Percentiles rank a stretch among this genome's conserved stretches.
These are phyloP conservation scores for Zygoascus bituminiphila DNA, from an alignment of 805 yeast species.

Conservation along the genomic window DNA sequence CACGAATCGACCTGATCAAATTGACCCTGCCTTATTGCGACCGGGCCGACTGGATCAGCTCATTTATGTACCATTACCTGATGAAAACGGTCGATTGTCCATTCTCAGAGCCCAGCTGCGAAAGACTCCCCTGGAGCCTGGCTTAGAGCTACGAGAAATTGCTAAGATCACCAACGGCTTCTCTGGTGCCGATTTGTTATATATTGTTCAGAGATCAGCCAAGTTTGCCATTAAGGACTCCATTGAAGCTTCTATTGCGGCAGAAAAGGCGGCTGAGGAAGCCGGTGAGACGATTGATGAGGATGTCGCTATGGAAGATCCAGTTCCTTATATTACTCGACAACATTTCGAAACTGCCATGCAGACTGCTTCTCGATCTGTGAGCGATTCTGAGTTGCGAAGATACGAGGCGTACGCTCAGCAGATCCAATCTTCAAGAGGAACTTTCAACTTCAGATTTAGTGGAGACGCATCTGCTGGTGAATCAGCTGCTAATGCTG, in stretches of 20 bases:
- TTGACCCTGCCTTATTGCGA: conserved; percentile 96
- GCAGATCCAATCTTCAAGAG: conserved; percentile 92
- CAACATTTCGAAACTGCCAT: conserved; percentile 97
- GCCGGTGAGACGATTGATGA: conserved; percentile 31
- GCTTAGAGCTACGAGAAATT: conserved; percentile 77
- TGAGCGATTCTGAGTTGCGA: conserved; percentile 93
- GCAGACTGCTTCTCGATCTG: conserved; percentile 98
- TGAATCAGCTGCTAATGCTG: conserved; percentile 33
- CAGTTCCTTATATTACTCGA: conserved; percentile 91
- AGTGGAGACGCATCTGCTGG: conserved; percentile 39
- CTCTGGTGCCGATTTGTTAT: conserved; percentile 97
- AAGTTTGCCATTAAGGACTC: conserved; percentile 97
- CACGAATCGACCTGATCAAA: conserved; percentile 98
- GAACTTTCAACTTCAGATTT: conserved; percentile 86
- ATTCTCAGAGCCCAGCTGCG: conserved; percentile 93
- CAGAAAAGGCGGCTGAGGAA: conserved; percentile 38
- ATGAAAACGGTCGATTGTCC: conserved; percentile 86
- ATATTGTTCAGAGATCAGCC: conserved; percentile 97
- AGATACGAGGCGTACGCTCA: conserved; percentile 98
- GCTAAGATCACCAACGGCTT: conserved; percentile 95
- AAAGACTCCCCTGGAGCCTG: conserved; percentile 98
- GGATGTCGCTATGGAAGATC: conserved; percentile 70
- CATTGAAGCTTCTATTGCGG: conserved; percentile 66
- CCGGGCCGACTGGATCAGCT: conserved; percentile 99
- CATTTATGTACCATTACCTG: conserved; percentile 97